These are phyloP conservation scores for Hypoxylon rubiginosum DNA, from an alignment of 2,329 filamentous ascomycete species.

Conservation along the genomic window DNA sequence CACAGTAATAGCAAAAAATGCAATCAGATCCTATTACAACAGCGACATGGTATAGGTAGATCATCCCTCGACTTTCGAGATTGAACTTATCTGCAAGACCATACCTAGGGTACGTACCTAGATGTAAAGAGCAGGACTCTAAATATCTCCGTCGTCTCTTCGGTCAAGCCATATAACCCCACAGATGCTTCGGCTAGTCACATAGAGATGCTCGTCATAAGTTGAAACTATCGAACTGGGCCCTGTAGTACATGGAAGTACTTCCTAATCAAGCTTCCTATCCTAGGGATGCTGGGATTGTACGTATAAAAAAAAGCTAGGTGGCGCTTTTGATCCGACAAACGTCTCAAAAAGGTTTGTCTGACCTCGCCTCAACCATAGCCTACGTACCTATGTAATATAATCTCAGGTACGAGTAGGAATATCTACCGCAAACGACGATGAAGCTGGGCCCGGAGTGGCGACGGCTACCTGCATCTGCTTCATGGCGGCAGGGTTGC, in stretches of 20 bases:
- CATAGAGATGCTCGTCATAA: slow-evolving; percentile 13
- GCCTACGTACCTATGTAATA: slow-evolving; percentile 7
- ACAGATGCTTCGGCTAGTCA: slow-evolving; percentile 28
- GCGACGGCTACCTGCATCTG: slow-evolving; percentile 25
- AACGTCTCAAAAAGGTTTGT: background rate
- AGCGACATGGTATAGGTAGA: slow-evolving; percentile 13
- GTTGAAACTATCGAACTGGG: slow-evolving; percentile 20
- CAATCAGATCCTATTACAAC: slow-evolving; percentile 32
- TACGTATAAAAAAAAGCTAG: background rate
- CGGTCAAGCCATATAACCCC: slow-evolving; percentile 15
- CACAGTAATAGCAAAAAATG: slow-evolving; percentile 10
- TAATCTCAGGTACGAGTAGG: slow-evolving; percentile 3
- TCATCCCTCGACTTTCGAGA: background rate
- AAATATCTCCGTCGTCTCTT: slow-evolving; percentile 9
- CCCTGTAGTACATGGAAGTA: slow-evolving; percentile 24
- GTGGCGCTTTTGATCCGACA: slow-evolving; percentile 14
- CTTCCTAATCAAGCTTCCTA: slow-evolving; percentile 19
- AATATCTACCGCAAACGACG: slow-evolving; percentile 20
- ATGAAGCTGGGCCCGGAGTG: slow-evolving; percentile 11
- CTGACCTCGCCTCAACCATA: background rate
- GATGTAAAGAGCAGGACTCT: background rate
- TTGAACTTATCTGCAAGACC: slow-evolving; percentile 1
- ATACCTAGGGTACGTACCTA: too few species aligned
- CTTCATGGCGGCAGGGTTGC: slow-evolving; percentile 34
- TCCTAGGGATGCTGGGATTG: background rate